Evolutionary conservation across 2,329 filamentous ascomycete genomes (phyloP), one percentile per base, ranked within the genome.

Genomic region (Rosellinia necatrix): DNA sequence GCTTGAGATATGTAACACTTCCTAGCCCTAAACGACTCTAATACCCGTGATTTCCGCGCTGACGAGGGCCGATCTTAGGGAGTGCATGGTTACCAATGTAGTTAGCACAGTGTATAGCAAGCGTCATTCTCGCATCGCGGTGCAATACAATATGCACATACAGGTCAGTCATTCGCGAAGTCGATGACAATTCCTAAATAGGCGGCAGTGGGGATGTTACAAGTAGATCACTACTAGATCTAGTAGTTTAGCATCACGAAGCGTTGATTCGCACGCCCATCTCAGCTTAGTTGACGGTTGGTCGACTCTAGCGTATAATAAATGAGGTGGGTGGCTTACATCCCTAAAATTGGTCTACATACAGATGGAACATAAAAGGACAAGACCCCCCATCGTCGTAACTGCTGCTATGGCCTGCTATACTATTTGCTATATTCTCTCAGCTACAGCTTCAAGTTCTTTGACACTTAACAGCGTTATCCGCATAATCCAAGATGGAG

Each of bases 241-340:
- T 21, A 41, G 44, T 13, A 32, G 42, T 2, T 24, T 29, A 17
- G 22, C 25, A 29, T 50, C 21, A 24, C 9, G 10, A 21, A 46
- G 22, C 13, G 29, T 40, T 29, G 3, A 48, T 13, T 35, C 9
- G 5, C 3, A n/a, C 27, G 22, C 40, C 30, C 34, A 7, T 40
- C 17, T 44, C 17, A 1, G 43, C 38, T 43, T 58, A 53, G 24
- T 21, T 53, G 3, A 8, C 27, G 7, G 13, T 22, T 35, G 25
- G n/a, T 57, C 44, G 40, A 49, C 37, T 24, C 12, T 32, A 40
- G 10, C 17, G 13, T 24, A 8, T 8, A 25, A 17, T 24, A 40
- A 43, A n/a, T 56, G 53, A 50, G 40, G 52, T 49, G 38, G 38
- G 53, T 56, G 53, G 38, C 50, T 41, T 22, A 48, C 19, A 29